Evolutionary conservation across 495 filamentous ascomycete species (phyloP).

Genomic region (Schizothecium vesticola): DNA sequence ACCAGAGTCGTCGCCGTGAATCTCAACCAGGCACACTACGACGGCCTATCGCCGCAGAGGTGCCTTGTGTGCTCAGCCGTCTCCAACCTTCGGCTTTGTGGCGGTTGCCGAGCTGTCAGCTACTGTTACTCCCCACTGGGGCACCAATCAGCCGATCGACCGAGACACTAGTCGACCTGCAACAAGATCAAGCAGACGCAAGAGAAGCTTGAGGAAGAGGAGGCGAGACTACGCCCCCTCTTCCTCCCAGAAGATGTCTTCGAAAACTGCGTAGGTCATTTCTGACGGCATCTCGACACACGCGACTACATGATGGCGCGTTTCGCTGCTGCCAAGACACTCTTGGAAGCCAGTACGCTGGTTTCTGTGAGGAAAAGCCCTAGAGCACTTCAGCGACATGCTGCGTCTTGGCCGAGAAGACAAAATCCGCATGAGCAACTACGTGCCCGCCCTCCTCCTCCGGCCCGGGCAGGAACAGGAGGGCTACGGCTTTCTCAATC

Average conservation of each 20-base stretch:
- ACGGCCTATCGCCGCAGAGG: background rate
- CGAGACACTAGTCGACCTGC: constrained; percentile 42
- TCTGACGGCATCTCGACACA: constrained; percentile 19
- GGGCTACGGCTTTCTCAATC: constrained; percentile 51
- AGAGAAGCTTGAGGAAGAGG: constrained; percentile 26
- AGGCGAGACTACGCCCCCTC: constrained; percentile 14
- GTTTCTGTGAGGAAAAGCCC: constrained; percentile 27
- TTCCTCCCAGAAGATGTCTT: constrained; percentile 2
- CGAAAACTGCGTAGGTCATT: background rate
- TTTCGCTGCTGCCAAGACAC: constrained; percentile 23
- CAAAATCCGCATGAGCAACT: constrained; percentile 37
- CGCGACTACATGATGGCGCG: constrained; percentile 41
- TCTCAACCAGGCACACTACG: too few relatives aligned
- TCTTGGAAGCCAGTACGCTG: constrained; percentile 28
- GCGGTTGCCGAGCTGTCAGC: constrained; percentile 37
- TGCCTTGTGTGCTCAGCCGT: constrained; percentile 1
- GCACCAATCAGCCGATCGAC: constrained; percentile 38
- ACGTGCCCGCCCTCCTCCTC: constrained; percentile 38
- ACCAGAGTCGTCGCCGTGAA: too few relatives aligned
- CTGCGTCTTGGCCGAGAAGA: constrained; percentile 39
- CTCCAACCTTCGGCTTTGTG: constrained; percentile 22
- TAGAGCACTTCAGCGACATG: constrained; percentile 36
- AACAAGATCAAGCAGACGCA: constrained; percentile 28
- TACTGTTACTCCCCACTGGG: constrained; percentile 40
- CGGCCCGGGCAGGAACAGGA: constrained; percentile 47